phyloP scores from a whole-genome alignment of 306 rosid species.

The Dalbergia cultrata region DNA sequence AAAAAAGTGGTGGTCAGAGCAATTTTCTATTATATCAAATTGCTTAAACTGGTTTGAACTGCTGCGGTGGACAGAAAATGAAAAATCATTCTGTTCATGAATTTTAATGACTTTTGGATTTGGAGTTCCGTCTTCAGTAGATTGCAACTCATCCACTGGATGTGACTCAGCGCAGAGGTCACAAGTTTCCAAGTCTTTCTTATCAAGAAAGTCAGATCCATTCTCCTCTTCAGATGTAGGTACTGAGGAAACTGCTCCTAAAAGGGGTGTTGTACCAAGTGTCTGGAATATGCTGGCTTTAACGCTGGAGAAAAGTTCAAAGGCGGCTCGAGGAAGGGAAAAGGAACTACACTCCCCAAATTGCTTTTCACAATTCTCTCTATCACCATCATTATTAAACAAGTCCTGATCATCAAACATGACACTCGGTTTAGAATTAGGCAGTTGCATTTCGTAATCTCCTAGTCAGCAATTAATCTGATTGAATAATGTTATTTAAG shows the following conservation, averaged over 20 bases:
- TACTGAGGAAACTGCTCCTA: conserved; percentile 57
- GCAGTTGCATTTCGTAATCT: conserved; percentile 39
- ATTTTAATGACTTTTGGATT: conserved; percentile 50
- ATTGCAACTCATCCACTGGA: conserved; percentile 50
- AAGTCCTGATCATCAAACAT: conserved; percentile 59
- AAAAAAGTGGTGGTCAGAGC: conserved; percentile 82
- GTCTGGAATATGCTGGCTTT: conserved; percentile 68
- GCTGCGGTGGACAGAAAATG: conserved; percentile 47
- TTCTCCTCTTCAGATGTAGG: conserved; percentile 60
- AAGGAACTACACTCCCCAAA: conserved; percentile 64
- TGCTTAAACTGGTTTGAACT: conserved; percentile 63
- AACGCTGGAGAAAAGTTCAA: conserved; percentile 73
- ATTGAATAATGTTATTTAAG: conserved; percentile 5
- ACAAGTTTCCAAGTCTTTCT: conserved; percentile 60
- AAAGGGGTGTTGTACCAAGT: conserved; percentile 54
- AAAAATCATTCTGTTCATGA: conserved; percentile 48
- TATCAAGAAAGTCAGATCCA: conserved; percentile 52
- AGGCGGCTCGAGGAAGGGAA: conserved; percentile 79
- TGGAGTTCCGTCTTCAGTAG: conserved; percentile 44
- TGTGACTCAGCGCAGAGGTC: conserved; percentile 55
- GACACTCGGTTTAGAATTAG: conserved; percentile 36
- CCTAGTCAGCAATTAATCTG: conserved; percentile 8
- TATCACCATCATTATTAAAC: conserved; percentile 44
- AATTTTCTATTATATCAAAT: conserved; percentile 75
- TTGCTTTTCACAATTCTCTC: conserved; percentile 54